These are phyloP conservation scores for Cercospora zeae-maydis DNA, from an alignment of 2,329 filamentous ascomycete species.

Conservation along the genomic window DNA sequence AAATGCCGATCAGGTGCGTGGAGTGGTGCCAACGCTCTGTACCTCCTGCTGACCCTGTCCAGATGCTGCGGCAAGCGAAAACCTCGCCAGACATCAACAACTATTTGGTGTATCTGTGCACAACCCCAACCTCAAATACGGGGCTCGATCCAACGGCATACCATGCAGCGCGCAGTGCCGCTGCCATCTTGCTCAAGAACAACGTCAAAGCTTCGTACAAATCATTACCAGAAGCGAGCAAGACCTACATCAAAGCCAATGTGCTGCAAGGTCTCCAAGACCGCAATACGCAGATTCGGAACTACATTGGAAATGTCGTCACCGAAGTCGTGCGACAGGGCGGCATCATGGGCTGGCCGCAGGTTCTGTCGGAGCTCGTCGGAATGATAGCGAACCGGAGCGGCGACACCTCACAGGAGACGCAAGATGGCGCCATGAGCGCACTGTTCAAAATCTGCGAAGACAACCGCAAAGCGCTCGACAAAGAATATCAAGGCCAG, in stretches of 20 bases:
- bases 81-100: slow-evolving; percentile 91
- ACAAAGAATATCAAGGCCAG: slow-evolving; percentile 83
- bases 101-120: slow-evolving; percentile 89
- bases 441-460: slow-evolving; percentile 95
- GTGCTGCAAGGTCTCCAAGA: slow-evolving; percentile 79
- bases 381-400: slow-evolving; percentile 69
- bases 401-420: slow-evolving; percentile 64
- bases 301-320: slow-evolving; percentile 86
- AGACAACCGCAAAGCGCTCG: slow-evolving; percentile 82
- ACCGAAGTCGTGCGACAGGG: slow-evolving; percentile 84
- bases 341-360: slow-evolving; percentile 85
- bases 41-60: not conserved
- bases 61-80: slow-evolving; percentile 94
- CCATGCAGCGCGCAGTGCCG: slow-evolving; percentile 76
- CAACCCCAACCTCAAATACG: slow-evolving; percentile 57
- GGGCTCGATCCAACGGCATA: slow-evolving; percentile 61
- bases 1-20: slow-evolving; percentile 78
- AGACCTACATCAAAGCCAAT: slow-evolving; percentile 74
- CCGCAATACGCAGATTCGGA: slow-evolving; percentile 75
- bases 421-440: slow-evolving; percentile 90
- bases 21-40: not conserved
- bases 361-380: slow-evolving; percentile 79
- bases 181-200: slow-evolving; percentile 94
- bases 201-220: slow-evolving; percentile 75
- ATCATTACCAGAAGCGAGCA: slow-evolving; percentile 67